phyloP scores from a whole-genome alignment of 1,139 yeast genomes.

The Waltiozyma sp. region DNA sequence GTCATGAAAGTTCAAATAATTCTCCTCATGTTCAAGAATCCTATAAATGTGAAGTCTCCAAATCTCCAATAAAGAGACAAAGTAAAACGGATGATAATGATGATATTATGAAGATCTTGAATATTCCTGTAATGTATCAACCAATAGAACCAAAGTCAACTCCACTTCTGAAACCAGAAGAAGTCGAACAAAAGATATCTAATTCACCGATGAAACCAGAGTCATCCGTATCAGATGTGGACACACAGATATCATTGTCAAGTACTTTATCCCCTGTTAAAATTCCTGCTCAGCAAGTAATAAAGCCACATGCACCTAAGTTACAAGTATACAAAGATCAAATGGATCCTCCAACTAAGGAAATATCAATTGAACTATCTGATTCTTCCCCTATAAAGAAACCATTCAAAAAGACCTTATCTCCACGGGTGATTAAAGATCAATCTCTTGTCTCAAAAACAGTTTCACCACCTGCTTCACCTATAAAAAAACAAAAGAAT shows the following conservation, averaged over 20 bases:
- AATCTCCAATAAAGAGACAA: background rate
- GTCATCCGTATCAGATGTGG: background rate
- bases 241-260: background rate
- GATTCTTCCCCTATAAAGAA: background rate
- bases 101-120: background rate
- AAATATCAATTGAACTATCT: slow-evolving; percentile 7
- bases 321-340: background rate
- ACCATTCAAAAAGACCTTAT: background rate
- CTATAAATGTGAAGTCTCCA: background rate
- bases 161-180: background rate
- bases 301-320: background rate
- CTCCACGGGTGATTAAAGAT: background rate
- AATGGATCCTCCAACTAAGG: background rate
- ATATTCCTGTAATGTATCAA: background rate
- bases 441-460: background rate
- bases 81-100: background rate
- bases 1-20: background rate
- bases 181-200: background rate
- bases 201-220: background rate
- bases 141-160: background rate
- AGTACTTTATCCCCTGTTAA: slow-evolving; percentile 1
- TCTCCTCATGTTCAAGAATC: background rate
- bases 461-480: background rate
- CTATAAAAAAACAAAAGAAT: background rate
- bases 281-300: background rate